These are phyloP conservation scores for Fusarium ambrosium DNA, from an alignment of 2,329 filamentous ascomycete species.

Conservation along the genomic window DNA sequence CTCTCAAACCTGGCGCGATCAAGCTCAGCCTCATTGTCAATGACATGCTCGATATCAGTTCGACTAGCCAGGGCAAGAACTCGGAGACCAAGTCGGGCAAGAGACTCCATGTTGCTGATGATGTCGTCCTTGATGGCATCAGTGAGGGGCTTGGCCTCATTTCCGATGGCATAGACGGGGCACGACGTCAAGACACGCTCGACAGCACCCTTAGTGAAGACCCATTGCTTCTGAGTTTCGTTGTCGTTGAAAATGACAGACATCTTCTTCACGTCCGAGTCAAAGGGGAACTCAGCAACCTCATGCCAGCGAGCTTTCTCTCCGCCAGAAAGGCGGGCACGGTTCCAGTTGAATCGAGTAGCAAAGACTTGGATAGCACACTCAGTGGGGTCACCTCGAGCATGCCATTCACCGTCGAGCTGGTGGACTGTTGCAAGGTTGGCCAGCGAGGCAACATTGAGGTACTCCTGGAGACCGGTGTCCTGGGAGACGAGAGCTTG, in stretches of 20 bases:
- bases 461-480: constrained; percentile 64
- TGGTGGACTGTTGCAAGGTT: constrained; percentile 75
- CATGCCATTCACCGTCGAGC: constrained; percentile 69
- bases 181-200: constrained; percentile 77
- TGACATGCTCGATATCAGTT: constrained; percentile 54
- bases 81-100: constrained; percentile 76
- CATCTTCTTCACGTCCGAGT: constrained; percentile 83
- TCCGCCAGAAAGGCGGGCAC: constrained; percentile 64
- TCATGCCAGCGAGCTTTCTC: constrained; percentile 67
- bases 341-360: constrained; percentile 75
- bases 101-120: constrained; percentile 76
- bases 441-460: constrained; percentile 74
- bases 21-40: constrained; percentile 56
- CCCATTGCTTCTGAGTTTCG: constrained; percentile 57
- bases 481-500: constrained; percentile 60
- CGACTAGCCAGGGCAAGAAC: constrained; percentile 75
- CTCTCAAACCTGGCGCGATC: constrained; percentile 70
- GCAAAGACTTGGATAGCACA: constrained; percentile 83
- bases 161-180: constrained; percentile 61
- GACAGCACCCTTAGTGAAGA: constrained; percentile 77
- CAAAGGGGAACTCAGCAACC: constrained; percentile 79
- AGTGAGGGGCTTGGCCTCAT: constrained; percentile 61
- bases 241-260: constrained; percentile 73
- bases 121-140: constrained; percentile 68
- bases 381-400: constrained; percentile 74